phyloP scores from a whole-genome alignment of 2,329 filamentous ascomycete species.

The Aspergillus puulaauensis region DNA sequence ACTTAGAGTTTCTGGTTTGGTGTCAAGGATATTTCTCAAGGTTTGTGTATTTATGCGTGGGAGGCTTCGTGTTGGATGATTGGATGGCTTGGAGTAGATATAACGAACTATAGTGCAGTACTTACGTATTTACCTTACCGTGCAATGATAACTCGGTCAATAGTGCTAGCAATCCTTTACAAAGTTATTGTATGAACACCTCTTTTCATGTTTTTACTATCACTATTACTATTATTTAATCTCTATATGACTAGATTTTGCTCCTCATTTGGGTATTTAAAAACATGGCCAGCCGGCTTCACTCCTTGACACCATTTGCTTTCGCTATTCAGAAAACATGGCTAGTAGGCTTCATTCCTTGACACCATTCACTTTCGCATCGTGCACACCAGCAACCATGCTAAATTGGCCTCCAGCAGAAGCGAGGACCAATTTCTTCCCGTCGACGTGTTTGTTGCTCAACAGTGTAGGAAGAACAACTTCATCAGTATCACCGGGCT shows the following conservation, averaged over 20 bases:
- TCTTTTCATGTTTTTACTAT: too few species aligned
- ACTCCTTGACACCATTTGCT: neutral
- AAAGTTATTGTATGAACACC: too few species aligned
- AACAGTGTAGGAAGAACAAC: constrained; percentile 69
- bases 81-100: neutral
- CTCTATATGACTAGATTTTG: too few species aligned
- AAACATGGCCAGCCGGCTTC: neutral
- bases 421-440: constrained; percentile 67
- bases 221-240: too few species aligned
- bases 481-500: constrained; percentile 44
- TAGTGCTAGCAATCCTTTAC: too few species aligned
- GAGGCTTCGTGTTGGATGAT: neutral
- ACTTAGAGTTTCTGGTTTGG: neutral
- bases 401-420: constrained; percentile 72
- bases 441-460: constrained; percentile 68
- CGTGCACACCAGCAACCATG: constrained; percentile 10
- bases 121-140: neutral
- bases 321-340: too few species aligned
- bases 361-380: neutral
- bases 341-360: neutral
- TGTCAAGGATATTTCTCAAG: neutral
- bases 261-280: too few species aligned
- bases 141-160: too few species aligned
- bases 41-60: neutral
- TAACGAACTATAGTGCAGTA: neutral